Evolutionary conservation across 768 basidiomycete genomes (phyloP).

Genomic region (Leccinum incarnatum): DNA sequence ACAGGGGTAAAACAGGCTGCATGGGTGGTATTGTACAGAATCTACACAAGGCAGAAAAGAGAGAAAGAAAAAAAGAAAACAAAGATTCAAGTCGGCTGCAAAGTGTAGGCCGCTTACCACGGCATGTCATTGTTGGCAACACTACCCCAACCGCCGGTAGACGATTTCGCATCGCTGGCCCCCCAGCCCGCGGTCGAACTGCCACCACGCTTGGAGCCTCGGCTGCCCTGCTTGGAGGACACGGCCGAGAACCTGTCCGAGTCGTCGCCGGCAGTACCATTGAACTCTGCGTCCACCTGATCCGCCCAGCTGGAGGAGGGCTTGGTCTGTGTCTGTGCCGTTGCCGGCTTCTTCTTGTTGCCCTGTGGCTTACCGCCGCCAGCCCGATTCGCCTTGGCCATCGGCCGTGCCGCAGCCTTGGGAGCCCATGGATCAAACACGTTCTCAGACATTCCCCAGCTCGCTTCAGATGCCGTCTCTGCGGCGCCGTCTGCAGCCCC

Average conservation of each 20-base stretch:
- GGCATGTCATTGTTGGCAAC: conserved; percentile 16
- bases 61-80: neutral
- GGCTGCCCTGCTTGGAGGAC: conserved; percentile 10
- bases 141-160: conserved; percentile 28
- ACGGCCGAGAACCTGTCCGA: neutral
- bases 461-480: conserved; percentile 17
- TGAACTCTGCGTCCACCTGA: conserved; percentile 21
- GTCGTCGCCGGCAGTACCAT: conserved; percentile 1
- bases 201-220: conserved; percentile 9
- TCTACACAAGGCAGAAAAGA: neutral
- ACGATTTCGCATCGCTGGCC: conserved; percentile 12
- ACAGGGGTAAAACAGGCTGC: neutral
- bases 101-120: conserved; percentile 16
- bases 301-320: conserved; percentile 26
- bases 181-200: conserved; percentile 11
- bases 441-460: conserved; percentile 24
- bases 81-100: neutral
- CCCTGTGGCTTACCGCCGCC: neutral
- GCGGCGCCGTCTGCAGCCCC: neutral
- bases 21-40: conserved; percentile 5
- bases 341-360: conserved; percentile 9
- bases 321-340: neutral
- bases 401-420: neutral
- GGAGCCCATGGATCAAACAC: conserved; percentile 24
- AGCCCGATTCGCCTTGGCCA: conserved; percentile 3